Evolutionary conservation across 768 basidiomycete species (phyloP), one percentile per base, ranked within the genome.

Genomic region (Mycena metata): DNA sequence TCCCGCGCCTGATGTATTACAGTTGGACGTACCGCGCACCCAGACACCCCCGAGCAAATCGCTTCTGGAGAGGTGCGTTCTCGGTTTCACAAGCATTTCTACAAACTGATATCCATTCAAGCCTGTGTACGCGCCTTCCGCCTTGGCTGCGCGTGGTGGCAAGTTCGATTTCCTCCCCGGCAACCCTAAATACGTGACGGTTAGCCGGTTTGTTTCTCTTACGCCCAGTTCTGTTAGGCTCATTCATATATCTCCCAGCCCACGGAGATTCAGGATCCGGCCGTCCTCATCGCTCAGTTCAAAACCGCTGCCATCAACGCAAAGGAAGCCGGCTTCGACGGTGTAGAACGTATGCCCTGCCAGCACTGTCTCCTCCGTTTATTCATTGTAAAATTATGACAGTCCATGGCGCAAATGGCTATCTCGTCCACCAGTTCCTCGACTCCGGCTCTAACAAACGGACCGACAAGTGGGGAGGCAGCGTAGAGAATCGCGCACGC

Each of bases 331-430:
- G 51, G 82, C 79, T 19, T 78, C 75, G 58, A 76, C 75, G 60
- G 81, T n/a, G 50, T 50, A 60, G 50, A 60, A 33, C 24, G 60
- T 68, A 36, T 19, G 3, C n/a, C 10, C 13, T 23, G 33, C 39
- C 19, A 35, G 10, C 26, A 9, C 52, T 21, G 5, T n/a, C 16
- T 10, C n/a, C 12, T 12, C 36, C 50, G 15, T 26, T 15, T 16
- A 12, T 12, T 35, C n/a, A n/a, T 55, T 3, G n/a, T 23, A 1
- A 55, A 17, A 55, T 2, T 6, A 2, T 24, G 52, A 1, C 43
- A 85, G 75, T 89, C 69, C 82, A 83, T 59, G 79, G 81, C 21
- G 83, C 83, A 7, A 82, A 82, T 64, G 85, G 85, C 1, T 85
- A 24, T 24, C 45, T 59, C 8, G 15, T 30, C 19, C 15, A 59